Evolutionary conservation across 2,329 filamentous ascomycete genomes (phyloP).

Genomic region (Tricladium varicosporioides): DNA sequence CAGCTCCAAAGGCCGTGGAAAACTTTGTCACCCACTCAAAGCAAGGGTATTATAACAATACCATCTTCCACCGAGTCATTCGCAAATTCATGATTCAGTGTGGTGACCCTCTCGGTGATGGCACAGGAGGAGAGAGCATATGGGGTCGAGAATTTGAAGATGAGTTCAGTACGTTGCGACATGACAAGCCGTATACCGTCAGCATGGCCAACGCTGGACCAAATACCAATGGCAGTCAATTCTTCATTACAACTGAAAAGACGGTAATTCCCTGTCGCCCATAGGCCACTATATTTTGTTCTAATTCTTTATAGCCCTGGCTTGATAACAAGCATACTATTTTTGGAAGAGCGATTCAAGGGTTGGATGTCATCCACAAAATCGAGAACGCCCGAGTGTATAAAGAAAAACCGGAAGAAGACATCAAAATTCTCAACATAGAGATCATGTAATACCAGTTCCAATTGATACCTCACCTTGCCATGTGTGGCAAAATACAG

Average conservation of each 20-base stretch:
- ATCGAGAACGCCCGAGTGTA: conserved; percentile 89
- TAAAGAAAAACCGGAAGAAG: conserved; percentile 91
- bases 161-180: conserved; percentile 85
- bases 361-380: conserved; percentile 90
- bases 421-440: conserved; percentile 96
- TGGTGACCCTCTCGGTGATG: conserved; percentile 83
- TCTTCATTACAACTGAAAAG: conserved; percentile 98
- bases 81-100: conserved; percentile 97
- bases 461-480: not conserved
- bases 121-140: conserved; percentile 86
- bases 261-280: conserved; percentile 55
- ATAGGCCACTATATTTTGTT: not conserved
- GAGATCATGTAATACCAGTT: conserved; percentile 32
- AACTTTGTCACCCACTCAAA: conserved; percentile 94
- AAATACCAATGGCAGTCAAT: conserved; percentile 93
- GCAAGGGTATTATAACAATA: conserved; percentile 93
- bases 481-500: too few relatives aligned
- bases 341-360: conserved; percentile 86
- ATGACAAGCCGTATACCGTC: conserved; percentile 94
- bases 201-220: conserved; percentile 98
- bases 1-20: conserved; percentile 91
- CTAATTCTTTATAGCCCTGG: conserved; percentile 62
- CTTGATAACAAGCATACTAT: conserved; percentile 95
- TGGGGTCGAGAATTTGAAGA: conserved; percentile 93
- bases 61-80: conserved; percentile 96